Evolutionary conservation across 257 asterid genomes (phyloP), one percentile per base, ranked within the genome.

Genomic region (Coffea eugenioides): DNA sequence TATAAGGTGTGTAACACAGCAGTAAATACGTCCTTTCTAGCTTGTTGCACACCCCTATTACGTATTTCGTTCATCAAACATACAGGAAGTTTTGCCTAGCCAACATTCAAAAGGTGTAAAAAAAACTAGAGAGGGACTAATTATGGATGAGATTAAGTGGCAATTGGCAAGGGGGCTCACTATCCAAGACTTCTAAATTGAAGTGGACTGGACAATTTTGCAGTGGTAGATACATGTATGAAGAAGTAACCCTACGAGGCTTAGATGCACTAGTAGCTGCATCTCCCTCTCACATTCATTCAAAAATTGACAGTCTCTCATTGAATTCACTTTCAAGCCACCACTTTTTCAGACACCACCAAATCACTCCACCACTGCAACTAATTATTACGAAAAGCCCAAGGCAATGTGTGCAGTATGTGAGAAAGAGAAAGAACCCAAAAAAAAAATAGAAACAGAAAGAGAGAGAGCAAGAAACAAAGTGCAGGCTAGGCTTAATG

Each of bases 311-410:
- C 83, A 86, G 82, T 79, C 68, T 80, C 51, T 31, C 82, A 80
- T 82, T 83, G 65, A 78, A 81, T 68, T 77, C 84, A 86, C 76
- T 83, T 85, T 82, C 73, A 78, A 86, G 81, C 85, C 88, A 80
- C 80, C 87, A 80, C 90, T 83, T 83, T 85, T 77, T 66, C 81
- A 80, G 85, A 82, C 86, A 82, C 25, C 75, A 69, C 23, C 51
- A 70, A 78, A 79, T 59, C 64, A 78, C 51, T 39, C 52, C 66
- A 74, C 23, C 23, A 25, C 88, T 83, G 84, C 83, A 79, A 74
- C 83, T 83, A 83, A 81, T 76, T 74, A 82, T 80, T 83, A 62
- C 76, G 74, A 73, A 83, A 76, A 83, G 56, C 72, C 84, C 84
- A 52, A 69, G 21, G 15, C 73, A 77, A 72, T 83, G 84, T 69